Evolutionary conservation across 345 rosid species (phyloP), one percentile per base, ranked within the genome.

Genomic region (Populus tremula): DNA sequence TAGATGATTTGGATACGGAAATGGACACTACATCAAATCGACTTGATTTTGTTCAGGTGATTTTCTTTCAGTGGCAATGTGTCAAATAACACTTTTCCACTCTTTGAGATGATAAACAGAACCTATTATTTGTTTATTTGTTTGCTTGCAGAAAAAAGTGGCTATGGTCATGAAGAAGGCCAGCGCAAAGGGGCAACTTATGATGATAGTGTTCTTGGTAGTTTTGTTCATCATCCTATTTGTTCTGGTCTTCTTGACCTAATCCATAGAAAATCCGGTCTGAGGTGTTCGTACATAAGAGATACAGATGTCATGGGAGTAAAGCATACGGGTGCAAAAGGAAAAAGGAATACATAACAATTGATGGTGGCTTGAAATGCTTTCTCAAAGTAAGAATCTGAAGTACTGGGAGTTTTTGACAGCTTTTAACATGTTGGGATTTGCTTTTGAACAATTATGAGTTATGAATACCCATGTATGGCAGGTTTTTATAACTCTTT

Each of bases 131-230:
- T 45, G n/a, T 41, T 21, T 35, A 29, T 66, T 35, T 76, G 45
- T 72, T 69, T 73, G 75, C 56, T 75, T 83, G 83, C 97, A 95
- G 98, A 96, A 96, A 88, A 96, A 92, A 79, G 98, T 96, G 77
- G 97, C 91, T 14, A 88, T 94, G 95, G 97, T 96, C 71, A 96
- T 96, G 99, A 96, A 92, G 92, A 96, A 92, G 83, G 98, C 98
- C 47, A 81, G 99, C 69, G 90, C 91, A 10, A 96, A 92, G 88
- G 98, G 97, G 12, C 99, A 96, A 81, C 72, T 89, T 70, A 91
- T 96, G 98, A 94, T 96, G 99, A 96, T 92, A 75, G 69, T 91
- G 76, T 91, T 91, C 85, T 84, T 96, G 82, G 71, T 96, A 39
- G 87, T 79, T 85, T 77, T 96, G 87, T 96, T 96, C 87, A 89